Evolutionary conservation across 768 basidiomycete species (phyloP), one percentile per base, ranked within the genome.

Genomic region (Tricholoma sp.): DNA sequence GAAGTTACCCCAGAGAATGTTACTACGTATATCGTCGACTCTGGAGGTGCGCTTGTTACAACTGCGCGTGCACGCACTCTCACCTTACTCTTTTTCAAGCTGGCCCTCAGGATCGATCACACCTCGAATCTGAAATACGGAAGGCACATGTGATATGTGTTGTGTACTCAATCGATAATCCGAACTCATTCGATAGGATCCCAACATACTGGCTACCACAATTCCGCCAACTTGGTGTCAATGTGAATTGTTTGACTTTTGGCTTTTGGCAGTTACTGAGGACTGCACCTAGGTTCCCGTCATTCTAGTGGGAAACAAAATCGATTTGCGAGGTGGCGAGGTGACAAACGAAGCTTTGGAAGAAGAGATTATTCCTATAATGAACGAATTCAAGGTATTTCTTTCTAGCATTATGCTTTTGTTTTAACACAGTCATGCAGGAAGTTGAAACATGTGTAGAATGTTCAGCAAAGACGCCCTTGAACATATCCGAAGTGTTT

Each of bases 361-460:
- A 71, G 93, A 89, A 59, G 96, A 98, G 72, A 95, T 98, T 61
- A 72, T 90, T 56, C 96, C 96, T 29, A 94, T 99, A 55, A 99
- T 98, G 96, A 86, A 89, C 63, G 96, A 98, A 72, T 99, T 96
- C 85, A 99, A 99, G 83, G 94, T 87, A 66, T 55, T 73, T 65
- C 21, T 3, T 10, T 19, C 49, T 10, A 24, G 2, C 53, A 37
- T 43, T 32, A 21, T 61, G 31, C 55, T 52, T 47, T 37, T 54
- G 31, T 45, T 54, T 50, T 50, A 60, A 57, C 52, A 53, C 57
- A 34, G 45, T 57, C 19, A 61, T 56, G n/a, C 62, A 98, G 96
- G 95, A 98, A 82, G 95, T 98, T 54, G 95, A 98, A 69, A 98
- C 96, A 41, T 98, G 95, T 66, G 91, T 98, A 29, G 96, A 98